Base-by-base conservation (phyloP, 2,329 filamentous ascomycete species). In the Fusarium multiceps region DNA sequence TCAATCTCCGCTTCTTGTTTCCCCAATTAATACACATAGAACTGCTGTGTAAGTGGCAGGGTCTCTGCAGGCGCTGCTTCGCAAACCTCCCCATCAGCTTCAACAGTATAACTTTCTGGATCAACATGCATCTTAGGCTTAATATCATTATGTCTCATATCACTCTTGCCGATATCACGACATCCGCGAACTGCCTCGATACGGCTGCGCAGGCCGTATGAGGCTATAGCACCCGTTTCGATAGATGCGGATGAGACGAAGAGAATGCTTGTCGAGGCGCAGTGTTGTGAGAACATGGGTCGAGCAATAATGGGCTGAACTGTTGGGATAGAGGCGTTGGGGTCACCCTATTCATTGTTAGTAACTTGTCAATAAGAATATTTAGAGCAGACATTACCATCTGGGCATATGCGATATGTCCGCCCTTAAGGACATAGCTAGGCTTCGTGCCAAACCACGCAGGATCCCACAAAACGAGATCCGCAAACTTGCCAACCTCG, bases 111-210 rank as follows among this genome's bases (percentile, higher is more conserved):
- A 75, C 88, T 90, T 85, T 98, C 95, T 7, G 95, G 92, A 79
- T 98, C 94, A 64, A 98, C 94, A 74, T 85, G 89, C 93, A 98
- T 98, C 82, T 86, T 89, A 16, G 95, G 95, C 88, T 89, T 93
- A 57, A 81, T 81, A 76, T 93, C 89, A 79, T 98, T 98, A 80
- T 89, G 94, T 77, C 93, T 94, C 94, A 98, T 97, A 80, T 98
- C 92, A 74, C 81, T 85, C 86, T 98, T 98, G 45, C 90, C 85
- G 46, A 97, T 86, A 32, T 80, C 87, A 63, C 94, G 86, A 79
- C 94, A 97, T 59, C 88, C 87, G 76, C 86, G 90, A 50, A 98
- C 93, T 6, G 93, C 84, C 82, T 96, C 93, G 69, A 98, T 83
- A 48, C 93, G 88, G 80, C 94, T 97, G 74, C 86, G 87, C 66